A percentile compares a stretch with the other conserved stretches of the same genome.
Conservation (phyloP, 805 yeast genomes). For the Candida broadrunensis region DNA sequence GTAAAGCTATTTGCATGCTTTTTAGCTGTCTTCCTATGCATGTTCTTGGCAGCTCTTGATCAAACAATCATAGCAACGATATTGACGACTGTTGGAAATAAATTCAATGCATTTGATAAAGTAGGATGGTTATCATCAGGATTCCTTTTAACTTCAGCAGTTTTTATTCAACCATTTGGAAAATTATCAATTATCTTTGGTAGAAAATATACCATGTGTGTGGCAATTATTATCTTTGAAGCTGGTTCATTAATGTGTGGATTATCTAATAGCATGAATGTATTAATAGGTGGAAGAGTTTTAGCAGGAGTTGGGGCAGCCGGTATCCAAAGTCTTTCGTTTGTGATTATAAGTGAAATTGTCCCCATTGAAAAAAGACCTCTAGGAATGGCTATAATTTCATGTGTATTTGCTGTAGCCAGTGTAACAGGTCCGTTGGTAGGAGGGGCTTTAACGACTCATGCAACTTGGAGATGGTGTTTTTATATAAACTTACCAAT, state of each 20-base stretch:
- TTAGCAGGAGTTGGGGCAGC: constrained; percentile 59
- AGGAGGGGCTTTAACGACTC: constrained; percentile 44
- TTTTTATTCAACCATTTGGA: constrained; percentile 31
- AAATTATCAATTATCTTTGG: constrained; percentile 32
- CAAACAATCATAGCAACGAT: constrained; percentile 35
- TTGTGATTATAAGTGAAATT: constrained; percentile 52
- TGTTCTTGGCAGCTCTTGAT: constrained; percentile 33
- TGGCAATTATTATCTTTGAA: constrained; percentile 16
- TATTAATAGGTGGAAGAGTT: constrained; percentile 44
- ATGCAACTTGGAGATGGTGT: constrained; percentile 56
- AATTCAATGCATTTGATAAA: constrained; percentile 27
- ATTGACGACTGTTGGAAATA: constrained; percentile 28
- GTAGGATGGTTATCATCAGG: constrained; percentile 36
- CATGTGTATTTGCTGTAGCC: constrained; percentile 46
- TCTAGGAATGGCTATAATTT: constrained; percentile 49
- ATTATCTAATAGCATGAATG: constrained; percentile 27
- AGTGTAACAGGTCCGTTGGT: constrained; percentile 52
- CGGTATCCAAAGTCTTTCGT: constrained; percentile 47
- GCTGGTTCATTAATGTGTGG: constrained; percentile 31
- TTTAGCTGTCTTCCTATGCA: constrained; percentile 19
- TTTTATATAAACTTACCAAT: constrained; percentile 48
- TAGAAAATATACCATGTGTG: constrained; percentile 19
- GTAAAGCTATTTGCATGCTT: constrained; percentile 19
- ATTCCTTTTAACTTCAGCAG: constrained; percentile 27
- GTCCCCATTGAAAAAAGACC: constrained; percentile 52